Evolutionary conservation across 2,329 filamentous ascomycete genomes (phyloP), one percentile per base, ranked within the genome.

Genomic region (Fusarium pseudonygamai): DNA sequence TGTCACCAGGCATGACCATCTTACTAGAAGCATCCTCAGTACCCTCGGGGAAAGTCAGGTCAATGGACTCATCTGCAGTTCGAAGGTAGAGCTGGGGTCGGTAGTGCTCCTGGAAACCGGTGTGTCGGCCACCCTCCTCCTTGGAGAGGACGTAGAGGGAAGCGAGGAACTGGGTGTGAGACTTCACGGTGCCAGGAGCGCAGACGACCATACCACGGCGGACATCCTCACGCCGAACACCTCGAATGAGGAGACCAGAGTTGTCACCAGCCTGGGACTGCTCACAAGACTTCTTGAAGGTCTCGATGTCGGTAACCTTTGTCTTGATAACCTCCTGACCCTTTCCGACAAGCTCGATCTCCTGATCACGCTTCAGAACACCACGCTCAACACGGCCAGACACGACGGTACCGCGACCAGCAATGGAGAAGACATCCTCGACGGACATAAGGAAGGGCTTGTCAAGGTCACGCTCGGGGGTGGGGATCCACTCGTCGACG

Each of bases 381-480:
- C 96, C 96, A 83, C 96, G 96, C 91, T 98, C 95, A 69, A 99
- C 96, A 90, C 96, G 95, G 76, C 96, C 96, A 66, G 96, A 98
- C 75, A 93, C 95, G 78, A 99, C 96, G 73, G 96, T 99, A 84
- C 96, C 96, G 89, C 96, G 96, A 69, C 96, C 96, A 65, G 93
- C 88, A 75, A 96, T 96, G 75, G 93, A 95, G 87, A 96, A 96
- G 78, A 95, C 92, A 83, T 96, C 93, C 88, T 99, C 96, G 71
- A 99, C 90, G 70, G 96, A 96, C 95, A 99, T 98, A 82, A 99
- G 89, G 92, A 99, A 99, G 74, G 96, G 96, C 90, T 98, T 98
- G 82, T 98, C 96, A 78, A 96, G 89, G 82, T 97, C 93, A 87
- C 96, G 96, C 86, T 93, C 85, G 64, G 97, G 96, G 45, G 95